Base-by-base conservation (phyloP, 805 yeast genomes). In the Allodekkera sacchari region DNA sequence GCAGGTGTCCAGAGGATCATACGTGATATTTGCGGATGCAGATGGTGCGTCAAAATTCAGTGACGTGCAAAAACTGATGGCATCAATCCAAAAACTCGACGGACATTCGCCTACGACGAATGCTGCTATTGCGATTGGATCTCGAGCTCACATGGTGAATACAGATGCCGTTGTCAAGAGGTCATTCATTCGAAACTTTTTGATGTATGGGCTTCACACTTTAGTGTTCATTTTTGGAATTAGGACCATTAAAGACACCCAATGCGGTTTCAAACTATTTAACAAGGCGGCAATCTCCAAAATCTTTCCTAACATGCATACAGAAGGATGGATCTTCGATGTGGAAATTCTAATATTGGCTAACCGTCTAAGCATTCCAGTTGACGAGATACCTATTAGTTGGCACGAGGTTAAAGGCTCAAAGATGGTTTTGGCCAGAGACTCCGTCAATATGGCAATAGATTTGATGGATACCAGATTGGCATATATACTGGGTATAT, bases 341-440 rank as follows among this genome's bases (percentile, higher is more conserved):
- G 96, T 92, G 20, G 98, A 92, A 60, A 73, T 89, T 11, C 64
- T 92, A 43, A 71, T 92, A 33, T 61, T 92, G 37, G 96, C 88
- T 1, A 71, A 74, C 43, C 64, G 83, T 39, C 84, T 84, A 52
- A 45, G 57, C 0, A 76, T 89, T 24, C 66, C 70, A 4, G 66
- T 88, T 28, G 61, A 58, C 31, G 98, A 92, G 60, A 72, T 88
- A 13, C 76, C 96, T 7, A 84, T 92, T 24, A 81, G 81, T 38
- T 92, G 98, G 98, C 95, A 87, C 57, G 98, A 92, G 57, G 92
- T 92, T 27, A 94, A 73, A 45, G 98, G 98, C 0, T 83, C 95
- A 26, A 92, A 92, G 57, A 81, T 92, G 57, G 96, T 80, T 48
- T 66, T 92, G 37, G 96, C 96, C 7, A 68, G 82, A 42, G 98